A percentile compares a stretch with the other conserved stretches of the same genome.
phyloP scores from a whole-genome alignment of 192 early-diverging fungal genomes.

The Backusella sp. region DNA sequence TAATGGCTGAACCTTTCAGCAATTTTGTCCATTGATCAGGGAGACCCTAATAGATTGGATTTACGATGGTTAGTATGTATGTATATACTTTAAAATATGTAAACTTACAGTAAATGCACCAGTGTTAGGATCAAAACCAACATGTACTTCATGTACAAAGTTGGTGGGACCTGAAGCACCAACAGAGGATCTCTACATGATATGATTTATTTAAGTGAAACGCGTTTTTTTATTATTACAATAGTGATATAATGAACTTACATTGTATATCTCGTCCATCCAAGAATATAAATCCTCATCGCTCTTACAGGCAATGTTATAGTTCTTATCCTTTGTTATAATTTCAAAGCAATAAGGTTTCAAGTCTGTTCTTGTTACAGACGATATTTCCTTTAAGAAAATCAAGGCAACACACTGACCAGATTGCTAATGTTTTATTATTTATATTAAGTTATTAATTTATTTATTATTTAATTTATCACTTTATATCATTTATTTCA shows the following conservation, averaged over 20 bases:
- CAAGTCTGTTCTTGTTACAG: slow-evolving; percentile 83
- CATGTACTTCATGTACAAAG: slow-evolving; percentile 86
- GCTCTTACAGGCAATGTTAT: slow-evolving; percentile 88
- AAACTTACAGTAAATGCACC: slow-evolving; percentile 55
- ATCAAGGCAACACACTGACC: slow-evolving; percentile 87
- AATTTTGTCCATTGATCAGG: slow-evolving; percentile 94
- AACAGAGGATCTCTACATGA: slow-evolving; percentile 65
- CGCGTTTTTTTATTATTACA: too few species aligned
- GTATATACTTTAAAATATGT: background rate
- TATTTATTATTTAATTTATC: background rate
- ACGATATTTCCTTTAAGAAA: slow-evolving; percentile 90
- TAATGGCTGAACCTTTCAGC: slow-evolving; percentile 89
- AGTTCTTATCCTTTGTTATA: slow-evolving; percentile 89
- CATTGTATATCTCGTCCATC: slow-evolving; percentile 98
- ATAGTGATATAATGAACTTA: slow-evolving; percentile 19
- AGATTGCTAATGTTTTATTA: slow-evolving; percentile 55
- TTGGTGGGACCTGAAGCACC: slow-evolving; percentile 83
- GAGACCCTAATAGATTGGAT: slow-evolving; percentile 58
- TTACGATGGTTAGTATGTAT: too few species aligned
- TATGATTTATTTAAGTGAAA: background rate
- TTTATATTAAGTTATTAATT: slow-evolving; percentile 20
- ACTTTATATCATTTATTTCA: background rate
- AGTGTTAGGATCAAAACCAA: slow-evolving; percentile 62
- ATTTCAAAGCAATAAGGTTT: slow-evolving; percentile 96
- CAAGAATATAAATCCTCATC: slow-evolving; percentile 98